A percentile compares a stretch with the other conserved stretches of the same genome.
These are phyloP conservation scores for Remersonia thermophila DNA, from an alignment of 2,329 filamentous ascomycete species.

Conservation along the genomic window DNA sequence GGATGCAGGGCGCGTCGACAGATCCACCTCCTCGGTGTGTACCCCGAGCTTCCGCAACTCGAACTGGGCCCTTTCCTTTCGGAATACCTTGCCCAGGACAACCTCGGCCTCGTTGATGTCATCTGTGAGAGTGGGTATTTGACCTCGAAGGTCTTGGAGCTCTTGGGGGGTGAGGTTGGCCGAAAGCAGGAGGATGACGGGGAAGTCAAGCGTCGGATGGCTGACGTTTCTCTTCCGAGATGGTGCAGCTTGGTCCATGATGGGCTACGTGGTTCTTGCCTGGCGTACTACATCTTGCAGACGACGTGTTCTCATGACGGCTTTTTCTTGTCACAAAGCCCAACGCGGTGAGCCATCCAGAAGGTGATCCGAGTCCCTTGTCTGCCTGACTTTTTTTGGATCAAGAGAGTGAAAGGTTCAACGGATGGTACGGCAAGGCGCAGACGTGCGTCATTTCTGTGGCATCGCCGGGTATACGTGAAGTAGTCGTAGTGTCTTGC, in stretches of 20 bases:
- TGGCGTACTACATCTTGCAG: too few relatives aligned
- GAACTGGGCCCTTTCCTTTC: constrained; percentile 58
- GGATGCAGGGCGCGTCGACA: constrained; percentile 1
- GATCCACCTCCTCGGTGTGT: constrained; percentile 36
- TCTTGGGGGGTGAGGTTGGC: constrained; percentile 55
- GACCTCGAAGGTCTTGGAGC: constrained; percentile 50
- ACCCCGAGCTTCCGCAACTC: constrained; percentile 63
- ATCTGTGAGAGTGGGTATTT: constrained; percentile 54
- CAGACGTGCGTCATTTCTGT: too few relatives aligned
- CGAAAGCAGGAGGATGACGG: constrained; percentile 60
- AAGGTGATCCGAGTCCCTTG: too few relatives aligned
- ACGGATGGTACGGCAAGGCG: too few relatives aligned
- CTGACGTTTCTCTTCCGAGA: constrained; percentile 1
- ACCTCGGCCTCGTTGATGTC: constrained; percentile 60
- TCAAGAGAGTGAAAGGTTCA: too few relatives aligned
- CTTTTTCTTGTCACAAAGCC: too few relatives aligned
- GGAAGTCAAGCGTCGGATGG: constrained; percentile 30
- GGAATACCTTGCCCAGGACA: constrained; percentile 60
- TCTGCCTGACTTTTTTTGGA: too few relatives aligned
- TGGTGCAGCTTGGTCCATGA: neutral
- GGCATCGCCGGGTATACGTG: too few relatives aligned
- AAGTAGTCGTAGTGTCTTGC: too few relatives aligned
- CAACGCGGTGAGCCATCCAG: too few relatives aligned
- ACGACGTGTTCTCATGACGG: too few relatives aligned
- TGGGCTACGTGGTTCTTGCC: too few relatives aligned